phyloP scores from a whole-genome alignment of 2,329 filamentous ascomycete genomes.

The Ophiocordyceps australis region DNA sequence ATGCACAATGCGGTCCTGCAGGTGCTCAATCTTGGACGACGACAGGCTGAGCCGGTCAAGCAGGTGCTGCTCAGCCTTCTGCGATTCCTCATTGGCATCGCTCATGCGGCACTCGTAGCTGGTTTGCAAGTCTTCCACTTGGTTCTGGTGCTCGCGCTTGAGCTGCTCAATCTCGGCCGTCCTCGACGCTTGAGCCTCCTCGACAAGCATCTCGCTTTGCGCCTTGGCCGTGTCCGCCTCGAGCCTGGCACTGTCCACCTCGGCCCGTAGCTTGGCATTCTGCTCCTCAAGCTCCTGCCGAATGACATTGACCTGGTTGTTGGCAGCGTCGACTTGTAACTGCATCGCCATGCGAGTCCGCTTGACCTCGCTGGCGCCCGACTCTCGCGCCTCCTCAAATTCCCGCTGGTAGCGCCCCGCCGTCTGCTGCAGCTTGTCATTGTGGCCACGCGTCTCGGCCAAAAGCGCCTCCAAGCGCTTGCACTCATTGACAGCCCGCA shows the following conservation, averaged over 20 bases:
- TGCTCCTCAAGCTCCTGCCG: constrained; percentile 71
- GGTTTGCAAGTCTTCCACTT: constrained; percentile 55
- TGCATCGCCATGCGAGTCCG: constrained; percentile 65
- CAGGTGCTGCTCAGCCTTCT: constrained; percentile 62
- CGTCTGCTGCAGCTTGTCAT: constrained; percentile 52
- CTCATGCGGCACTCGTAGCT: constrained; percentile 58
- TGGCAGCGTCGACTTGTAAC: constrained; percentile 65
- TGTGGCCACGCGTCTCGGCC: constrained; percentile 43
- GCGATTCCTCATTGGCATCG: constrained; percentile 63
- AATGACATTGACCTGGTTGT: constrained; percentile 69
- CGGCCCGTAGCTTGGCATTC: constrained; percentile 49
- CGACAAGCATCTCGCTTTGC: constrained; percentile 66
- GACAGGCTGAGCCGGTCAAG: constrained; percentile 68
- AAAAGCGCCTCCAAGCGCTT: constrained; percentile 39
- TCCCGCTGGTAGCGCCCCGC: constrained; percentile 60
- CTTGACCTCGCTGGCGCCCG: constrained; percentile 62
- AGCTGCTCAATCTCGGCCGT: constrained; percentile 32
- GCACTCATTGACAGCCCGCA: constrained; percentile 43
- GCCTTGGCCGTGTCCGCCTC: constrained; percentile 69
- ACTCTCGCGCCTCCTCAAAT: constrained; percentile 67
- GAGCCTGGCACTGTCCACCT: constrained; percentile 61
- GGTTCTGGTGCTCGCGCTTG: constrained; percentile 42
- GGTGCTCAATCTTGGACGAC: constrained; percentile 66
- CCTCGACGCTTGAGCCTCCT: constrained; percentile 59
- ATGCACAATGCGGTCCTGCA: constrained; percentile 69